Base-by-base conservation (phyloP, 2,329 filamentous ascomycete genomes). In the Aspergillus floridensis region DNA sequence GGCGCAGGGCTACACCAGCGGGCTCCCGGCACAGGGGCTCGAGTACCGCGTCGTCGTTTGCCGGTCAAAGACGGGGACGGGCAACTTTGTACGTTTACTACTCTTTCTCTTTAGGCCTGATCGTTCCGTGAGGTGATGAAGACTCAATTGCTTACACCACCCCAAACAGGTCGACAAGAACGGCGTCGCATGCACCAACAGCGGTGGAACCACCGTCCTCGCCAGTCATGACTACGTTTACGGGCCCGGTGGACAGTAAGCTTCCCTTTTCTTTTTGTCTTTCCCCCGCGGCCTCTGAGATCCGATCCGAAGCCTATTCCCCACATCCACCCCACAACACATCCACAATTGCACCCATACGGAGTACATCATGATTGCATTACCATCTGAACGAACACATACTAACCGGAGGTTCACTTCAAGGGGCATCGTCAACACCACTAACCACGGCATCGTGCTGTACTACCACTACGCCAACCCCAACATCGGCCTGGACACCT, bases 21-120 rank as follows among this genome's bases (percentile, higher is more conserved):
- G 65, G 54, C 75, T 72, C 57, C 86, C 87, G 0, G 78, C 83
- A 0, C 55, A 75, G 1, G 87, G 86, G 5, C 76, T 76, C 11
- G 87, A 89, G 74, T 90, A 90, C 73, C 83, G 82, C 67, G 85
- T 89, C 69, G 81, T 81, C 65, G 85, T 88, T 12, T 89, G 87
- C 76, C 77, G 86, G 19, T 84, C 82, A 2, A 75, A 72, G 3
- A 77, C 72, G 5, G 80, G 81, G 10, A 82, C 76, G 1, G 80
- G 84, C 1, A 77, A 76, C 2, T 90, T 86, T 65, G 83, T 82
- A 72, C 56, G 70, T 66, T 21, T 16, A 32, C 24, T n/a, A 50
- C 6, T 41, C 8, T 52, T 46, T 53, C 14, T 29, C 24, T 31
- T 26, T 26, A 1, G 26, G 26, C 26, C 26, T 1, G 26, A 5